Conservation (phyloP, 139 green algal species). For the Closterium sp. region DNA sequence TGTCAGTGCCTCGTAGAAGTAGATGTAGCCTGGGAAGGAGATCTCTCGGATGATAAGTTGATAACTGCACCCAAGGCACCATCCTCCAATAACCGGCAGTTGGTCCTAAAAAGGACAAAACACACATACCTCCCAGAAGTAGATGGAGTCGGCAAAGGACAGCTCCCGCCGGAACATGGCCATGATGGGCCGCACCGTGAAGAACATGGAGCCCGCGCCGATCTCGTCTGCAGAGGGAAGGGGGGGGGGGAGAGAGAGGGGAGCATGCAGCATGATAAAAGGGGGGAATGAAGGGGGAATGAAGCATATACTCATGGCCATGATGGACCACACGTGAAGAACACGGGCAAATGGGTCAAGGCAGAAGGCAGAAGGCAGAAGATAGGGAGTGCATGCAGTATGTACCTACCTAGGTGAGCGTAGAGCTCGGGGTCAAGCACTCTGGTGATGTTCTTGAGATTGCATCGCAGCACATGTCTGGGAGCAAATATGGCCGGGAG, state of each 20-base stretch:
- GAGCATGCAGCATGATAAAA: too few species aligned
- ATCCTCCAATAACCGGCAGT: too few species aligned
- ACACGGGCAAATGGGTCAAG: too few species aligned
- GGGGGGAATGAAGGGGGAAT: neutral
- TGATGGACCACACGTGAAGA: neutral
- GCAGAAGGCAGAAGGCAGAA: too few species aligned
- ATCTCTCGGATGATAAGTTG: neutral
- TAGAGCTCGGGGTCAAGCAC: slow-evolving; percentile 6
- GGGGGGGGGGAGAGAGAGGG: too few species aligned
- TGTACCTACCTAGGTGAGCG: neutral
- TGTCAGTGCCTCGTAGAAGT: neutral
- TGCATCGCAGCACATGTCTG: too few species aligned
- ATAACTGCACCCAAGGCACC: neutral
- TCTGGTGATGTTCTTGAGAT: neutral
- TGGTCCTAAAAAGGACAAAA: neutral
- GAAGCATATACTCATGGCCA: neutral
- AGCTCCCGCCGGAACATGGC: slow-evolving; percentile 79
- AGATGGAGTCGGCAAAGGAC: slow-evolving; percentile 55
- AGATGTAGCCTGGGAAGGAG: neutral
- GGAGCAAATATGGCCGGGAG: too few species aligned
- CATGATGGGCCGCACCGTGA: slow-evolving; percentile 80
- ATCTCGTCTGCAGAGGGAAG: slow-evolving; percentile 43
- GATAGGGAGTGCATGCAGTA: slow-evolving; percentile 17
- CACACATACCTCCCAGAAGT: slow-evolving; percentile 50
- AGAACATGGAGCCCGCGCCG: slow-evolving; percentile 71